These are phyloP conservation scores for Leishmania arabica DNA, from an alignment of 208 protist species.

Conservation along the genomic window DNA sequence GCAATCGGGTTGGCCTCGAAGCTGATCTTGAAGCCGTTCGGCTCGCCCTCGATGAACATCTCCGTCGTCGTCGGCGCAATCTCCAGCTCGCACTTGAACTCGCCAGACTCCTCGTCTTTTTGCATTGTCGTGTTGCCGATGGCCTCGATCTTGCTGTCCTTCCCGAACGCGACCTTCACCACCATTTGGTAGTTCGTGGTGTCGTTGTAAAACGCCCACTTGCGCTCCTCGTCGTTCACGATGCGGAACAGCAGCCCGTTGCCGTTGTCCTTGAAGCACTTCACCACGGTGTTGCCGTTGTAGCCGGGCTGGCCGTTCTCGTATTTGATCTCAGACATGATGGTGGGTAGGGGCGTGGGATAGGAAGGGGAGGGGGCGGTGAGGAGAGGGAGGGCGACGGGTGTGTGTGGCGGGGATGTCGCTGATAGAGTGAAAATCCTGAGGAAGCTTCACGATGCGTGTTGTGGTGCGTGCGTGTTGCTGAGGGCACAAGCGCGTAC, in stretches of 20 bases:
- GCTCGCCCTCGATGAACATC: conserved; percentile 78
- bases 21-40: conserved; percentile 84
- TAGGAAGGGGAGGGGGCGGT: neutral
- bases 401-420: neutral
- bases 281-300: conserved; percentile 52
- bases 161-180: conserved; percentile 74
- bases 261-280: conserved; percentile 84
- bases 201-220: conserved; percentile 90
- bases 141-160: conserved; percentile 66
- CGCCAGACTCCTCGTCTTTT: conserved; percentile 44
- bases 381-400: neutral
- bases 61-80: conserved; percentile 60
- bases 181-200: conserved; percentile 78
- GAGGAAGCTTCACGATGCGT: neutral
- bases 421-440: neutral
- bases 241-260: conserved; percentile 87
- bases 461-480: conserved; percentile 18
- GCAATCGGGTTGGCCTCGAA: conserved; percentile 71
- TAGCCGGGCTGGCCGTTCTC: conserved; percentile 72
- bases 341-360: neutral
- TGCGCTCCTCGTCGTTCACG: conserved; percentile 72
- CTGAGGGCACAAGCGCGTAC: neutral
- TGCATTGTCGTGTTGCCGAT: conserved; percentile 64
- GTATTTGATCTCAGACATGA: conserved; percentile 58
- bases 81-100: conserved; percentile 66